Conservation (phyloP, 108 stramenopile species). For the Halocafeteria seosinensis region DNA sequence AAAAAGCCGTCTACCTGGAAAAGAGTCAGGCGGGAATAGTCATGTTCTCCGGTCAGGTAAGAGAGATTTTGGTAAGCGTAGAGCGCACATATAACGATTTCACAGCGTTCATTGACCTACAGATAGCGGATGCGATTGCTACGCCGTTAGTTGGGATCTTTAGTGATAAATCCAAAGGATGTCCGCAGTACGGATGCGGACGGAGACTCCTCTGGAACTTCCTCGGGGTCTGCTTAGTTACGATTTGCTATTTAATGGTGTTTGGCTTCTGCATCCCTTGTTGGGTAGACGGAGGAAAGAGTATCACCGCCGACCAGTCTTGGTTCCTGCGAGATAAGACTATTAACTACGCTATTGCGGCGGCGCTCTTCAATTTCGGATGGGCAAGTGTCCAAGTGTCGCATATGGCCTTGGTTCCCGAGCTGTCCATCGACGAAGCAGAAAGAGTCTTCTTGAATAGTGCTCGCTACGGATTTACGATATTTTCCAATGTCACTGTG, state of each 20-base stretch:
- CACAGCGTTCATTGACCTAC: background rate
- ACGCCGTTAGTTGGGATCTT: background rate
- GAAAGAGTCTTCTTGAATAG: background rate
- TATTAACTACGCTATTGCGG: background rate
- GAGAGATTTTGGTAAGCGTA: background rate
- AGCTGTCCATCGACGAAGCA: background rate
- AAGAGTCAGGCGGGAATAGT: background rate
- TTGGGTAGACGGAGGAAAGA: background rate
- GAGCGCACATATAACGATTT: background rate
- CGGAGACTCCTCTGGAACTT: background rate
- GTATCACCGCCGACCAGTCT: background rate
- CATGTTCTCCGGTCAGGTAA: conserved; percentile 1
- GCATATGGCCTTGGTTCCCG: conserved; percentile 1
- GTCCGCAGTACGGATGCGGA: background rate
- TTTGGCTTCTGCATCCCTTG: background rate
- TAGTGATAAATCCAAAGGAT: background rate
- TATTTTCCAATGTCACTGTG: background rate
- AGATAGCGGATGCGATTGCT: background rate
- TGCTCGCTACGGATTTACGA: background rate
- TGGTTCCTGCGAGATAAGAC: background rate
- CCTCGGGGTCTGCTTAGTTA: background rate
- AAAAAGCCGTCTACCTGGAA: background rate
- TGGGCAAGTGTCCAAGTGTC: background rate
- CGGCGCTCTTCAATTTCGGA: background rate
- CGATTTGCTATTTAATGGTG: background rate